Evolutionary conservation across 75 land plant genomes (phyloP).

Genomic region (Azolla pinnata): DNA sequence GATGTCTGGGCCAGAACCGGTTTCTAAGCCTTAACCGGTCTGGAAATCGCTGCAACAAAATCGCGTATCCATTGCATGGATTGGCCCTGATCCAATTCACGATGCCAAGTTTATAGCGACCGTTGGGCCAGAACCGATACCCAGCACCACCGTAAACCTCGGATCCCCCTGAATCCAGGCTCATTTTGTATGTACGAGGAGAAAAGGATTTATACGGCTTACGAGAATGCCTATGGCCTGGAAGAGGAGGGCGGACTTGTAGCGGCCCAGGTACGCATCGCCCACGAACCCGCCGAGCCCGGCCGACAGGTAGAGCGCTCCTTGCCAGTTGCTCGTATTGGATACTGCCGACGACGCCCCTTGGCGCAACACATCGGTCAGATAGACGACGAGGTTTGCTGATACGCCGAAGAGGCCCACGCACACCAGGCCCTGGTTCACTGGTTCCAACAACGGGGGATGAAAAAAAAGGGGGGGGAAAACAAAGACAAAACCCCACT

Average conservation of each 20-base stretch:
- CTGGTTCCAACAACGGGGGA: too few relatives aligned
- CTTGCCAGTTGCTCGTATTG: conserved; percentile 28
- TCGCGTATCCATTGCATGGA: too few relatives aligned
- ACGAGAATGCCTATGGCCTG: conserved; percentile 15
- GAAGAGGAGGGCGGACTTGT: conserved; percentile 18
- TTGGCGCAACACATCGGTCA: conserved; percentile 21
- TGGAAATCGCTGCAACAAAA: too few relatives aligned
- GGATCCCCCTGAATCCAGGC: too few relatives aligned
- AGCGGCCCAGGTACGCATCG: conserved; percentile 24
- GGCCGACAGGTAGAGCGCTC: conserved; percentile 18
- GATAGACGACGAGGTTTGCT: conserved; percentile 17
- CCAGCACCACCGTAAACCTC: too few relatives aligned
- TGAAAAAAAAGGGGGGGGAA: not conserved
- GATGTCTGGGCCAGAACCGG: too few relatives aligned
- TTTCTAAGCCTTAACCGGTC: too few relatives aligned
- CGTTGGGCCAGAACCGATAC: too few relatives aligned
- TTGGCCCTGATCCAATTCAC: too few relatives aligned
- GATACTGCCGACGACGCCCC: conserved; percentile 17
- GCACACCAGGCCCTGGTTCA: conserved; percentile 13
- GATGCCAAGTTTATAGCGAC: too few relatives aligned
- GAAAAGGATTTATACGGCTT: too few relatives aligned
- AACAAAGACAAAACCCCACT: not conserved
- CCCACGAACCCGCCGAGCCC: conserved; percentile 22
- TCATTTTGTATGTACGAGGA: too few relatives aligned
- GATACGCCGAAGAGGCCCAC: conserved; percentile 19